These are phyloP conservation scores for Diaporthe caulivora DNA, from an alignment of 2,329 filamentous ascomycete genomes.

Conservation along the genomic window DNA sequence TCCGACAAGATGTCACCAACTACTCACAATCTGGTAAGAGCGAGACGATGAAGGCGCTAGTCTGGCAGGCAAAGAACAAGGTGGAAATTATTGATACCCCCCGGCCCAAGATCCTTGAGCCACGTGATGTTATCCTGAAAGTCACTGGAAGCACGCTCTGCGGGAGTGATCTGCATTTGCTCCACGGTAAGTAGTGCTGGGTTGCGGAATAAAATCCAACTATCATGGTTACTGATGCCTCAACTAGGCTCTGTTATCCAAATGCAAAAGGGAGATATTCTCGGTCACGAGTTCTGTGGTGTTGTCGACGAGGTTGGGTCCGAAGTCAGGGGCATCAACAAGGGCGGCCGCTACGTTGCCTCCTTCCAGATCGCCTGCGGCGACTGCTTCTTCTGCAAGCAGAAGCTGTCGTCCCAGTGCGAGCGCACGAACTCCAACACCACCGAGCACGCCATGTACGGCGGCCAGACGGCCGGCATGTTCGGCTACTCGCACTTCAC, in stretches of 20 bases:
- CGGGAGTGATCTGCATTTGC: conserved; percentile 70
- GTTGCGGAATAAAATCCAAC: background rate
- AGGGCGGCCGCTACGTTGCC: conserved; percentile 80
- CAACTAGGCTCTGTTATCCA: conserved; percentile 63
- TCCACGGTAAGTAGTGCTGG: conserved; percentile 56
- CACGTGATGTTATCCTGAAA: conserved; percentile 82
- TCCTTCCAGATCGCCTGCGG: conserved; percentile 87
- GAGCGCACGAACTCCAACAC: conserved; percentile 83
- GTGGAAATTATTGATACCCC: conserved; percentile 78
- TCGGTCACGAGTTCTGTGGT: conserved; percentile 74
- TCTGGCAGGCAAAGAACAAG: conserved; percentile 85
- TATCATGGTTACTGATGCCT: background rate
- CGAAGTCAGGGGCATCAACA: conserved; percentile 63
- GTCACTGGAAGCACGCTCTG: conserved; percentile 75
- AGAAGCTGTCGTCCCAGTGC: conserved; percentile 84
- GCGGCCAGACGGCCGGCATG: conserved; percentile 79
- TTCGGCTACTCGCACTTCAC: conserved; percentile 84
- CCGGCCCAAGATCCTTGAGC: conserved; percentile 79
- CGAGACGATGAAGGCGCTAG: conserved; percentile 82
- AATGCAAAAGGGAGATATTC: conserved; percentile 73
- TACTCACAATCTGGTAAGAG: conserved; percentile 61
- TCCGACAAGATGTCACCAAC: conserved; percentile 76
- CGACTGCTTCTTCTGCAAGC: conserved; percentile 81
- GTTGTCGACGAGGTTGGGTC: conserved; percentile 68
- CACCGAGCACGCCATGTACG: conserved; percentile 81